phyloP scores from a whole-genome alignment of 2,329 filamentous ascomycete species.

The Cytospora schulzeri region DNA sequence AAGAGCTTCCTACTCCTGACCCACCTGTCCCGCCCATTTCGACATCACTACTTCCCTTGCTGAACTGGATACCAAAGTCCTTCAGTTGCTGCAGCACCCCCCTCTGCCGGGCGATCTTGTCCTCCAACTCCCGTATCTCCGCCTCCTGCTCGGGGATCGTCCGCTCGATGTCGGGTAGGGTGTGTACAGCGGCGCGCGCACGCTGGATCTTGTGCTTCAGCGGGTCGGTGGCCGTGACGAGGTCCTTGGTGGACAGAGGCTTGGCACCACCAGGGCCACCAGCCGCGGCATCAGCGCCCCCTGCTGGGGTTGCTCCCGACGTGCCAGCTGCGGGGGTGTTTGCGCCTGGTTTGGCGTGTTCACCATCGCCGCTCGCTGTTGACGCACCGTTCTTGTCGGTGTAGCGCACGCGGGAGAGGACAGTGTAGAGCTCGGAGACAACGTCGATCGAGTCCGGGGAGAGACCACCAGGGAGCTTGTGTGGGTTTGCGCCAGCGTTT shows the following conservation, averaged over 20 bases:
- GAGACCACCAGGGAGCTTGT: constrained; percentile 63
- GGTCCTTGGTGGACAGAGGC: constrained; percentile 65
- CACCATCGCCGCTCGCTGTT: constrained; percentile 34
- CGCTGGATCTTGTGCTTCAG: constrained; percentile 84
- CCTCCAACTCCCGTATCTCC: constrained; percentile 69
- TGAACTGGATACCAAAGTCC: constrained; percentile 50
- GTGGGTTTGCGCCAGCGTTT: constrained; percentile 33
- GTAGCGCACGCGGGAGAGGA: constrained; percentile 73
- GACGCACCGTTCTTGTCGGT: constrained; percentile 27
- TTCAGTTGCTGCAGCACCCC: constrained; percentile 57
- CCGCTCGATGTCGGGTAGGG: constrained; percentile 70
- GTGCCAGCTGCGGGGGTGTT: constrained; percentile 31
- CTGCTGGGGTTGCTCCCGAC: constrained; percentile 18
- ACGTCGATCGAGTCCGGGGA: constrained; percentile 84
- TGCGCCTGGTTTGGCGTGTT: constrained; percentile 32
- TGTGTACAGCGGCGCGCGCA: constrained; percentile 66
- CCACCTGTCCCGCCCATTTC: constrained; percentile 29
- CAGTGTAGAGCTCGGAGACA: constrained; percentile 76
- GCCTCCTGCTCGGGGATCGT: constrained; percentile 68
- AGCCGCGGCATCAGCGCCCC: constrained; percentile 28
- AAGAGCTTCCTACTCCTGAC: constrained; percentile 42
- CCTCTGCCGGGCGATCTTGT: constrained; percentile 63
- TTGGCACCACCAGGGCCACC: constrained; percentile 35
- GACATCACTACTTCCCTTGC: constrained; percentile 30
- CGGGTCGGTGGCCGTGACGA: constrained; percentile 74